Evolutionary conservation across 2,329 filamentous ascomycete species (phyloP).

Genomic region (Phialophora chinensis): DNA sequence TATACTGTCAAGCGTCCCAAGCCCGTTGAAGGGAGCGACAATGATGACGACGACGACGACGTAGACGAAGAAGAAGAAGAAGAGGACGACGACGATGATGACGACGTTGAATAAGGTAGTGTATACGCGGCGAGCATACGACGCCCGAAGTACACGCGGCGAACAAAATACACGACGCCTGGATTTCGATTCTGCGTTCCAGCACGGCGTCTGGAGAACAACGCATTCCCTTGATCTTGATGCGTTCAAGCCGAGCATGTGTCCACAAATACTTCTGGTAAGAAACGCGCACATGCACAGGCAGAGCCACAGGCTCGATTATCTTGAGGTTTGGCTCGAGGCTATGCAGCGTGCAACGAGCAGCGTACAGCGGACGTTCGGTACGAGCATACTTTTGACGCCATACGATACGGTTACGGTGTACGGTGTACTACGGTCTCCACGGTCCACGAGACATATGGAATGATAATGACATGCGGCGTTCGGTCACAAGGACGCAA

Average conservation of each 20-base stretch:
- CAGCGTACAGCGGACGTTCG: too few species aligned
- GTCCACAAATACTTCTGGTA: background rate
- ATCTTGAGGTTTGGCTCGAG: too few species aligned
- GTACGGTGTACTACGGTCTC: too few species aligned
- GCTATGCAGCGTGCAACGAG: too few species aligned
- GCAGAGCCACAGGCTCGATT: too few species aligned
- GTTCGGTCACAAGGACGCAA: background rate
- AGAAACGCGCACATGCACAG: background rate
- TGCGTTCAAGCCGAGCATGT: background rate
- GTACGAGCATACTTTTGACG: too few species aligned
- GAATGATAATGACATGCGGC: background rate
- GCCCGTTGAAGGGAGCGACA: conserved; percentile 4
- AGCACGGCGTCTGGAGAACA: conserved; percentile 18
- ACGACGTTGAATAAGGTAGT: background rate
- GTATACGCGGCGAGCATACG: background rate
- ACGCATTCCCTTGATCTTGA: background rate
- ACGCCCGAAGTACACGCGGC: background rate
- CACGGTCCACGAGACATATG: background rate
- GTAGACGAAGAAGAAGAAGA: background rate
- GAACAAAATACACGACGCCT: conserved; percentile 8
- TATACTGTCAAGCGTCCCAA: background rate
- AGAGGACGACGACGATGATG: background rate
- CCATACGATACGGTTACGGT: background rate
- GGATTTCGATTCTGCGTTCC: conserved; percentile 10
- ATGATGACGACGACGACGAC: background rate